A percentile compares a stretch with the other conserved stretches of the same genome.
phyloP scores from a whole-genome alignment of 495 filamentous ascomycete genomes.

The Hypoxylon trugodes region DNA sequence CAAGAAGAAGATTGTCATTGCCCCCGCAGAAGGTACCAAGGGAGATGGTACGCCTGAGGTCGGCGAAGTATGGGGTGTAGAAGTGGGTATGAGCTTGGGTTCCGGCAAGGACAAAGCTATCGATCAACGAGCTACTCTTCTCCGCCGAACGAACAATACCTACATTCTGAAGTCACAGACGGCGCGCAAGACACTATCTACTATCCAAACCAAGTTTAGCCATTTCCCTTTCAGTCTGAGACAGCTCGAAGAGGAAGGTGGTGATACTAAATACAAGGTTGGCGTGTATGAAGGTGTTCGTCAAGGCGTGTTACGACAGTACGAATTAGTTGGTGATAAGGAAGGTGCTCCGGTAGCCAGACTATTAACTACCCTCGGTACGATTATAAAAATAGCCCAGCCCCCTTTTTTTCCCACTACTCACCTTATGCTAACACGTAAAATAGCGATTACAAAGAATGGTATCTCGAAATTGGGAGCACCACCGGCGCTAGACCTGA shows the following conservation, averaged over 20 bases:
- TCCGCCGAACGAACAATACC: slow-evolving; percentile 89
- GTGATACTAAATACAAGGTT: slow-evolving; percentile 82
- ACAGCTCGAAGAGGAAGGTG: slow-evolving; percentile 90
- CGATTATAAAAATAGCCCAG: slow-evolving; percentile 44
- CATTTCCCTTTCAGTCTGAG: slow-evolving; percentile 97
- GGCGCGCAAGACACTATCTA: slow-evolving; percentile 87
- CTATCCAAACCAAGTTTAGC: slow-evolving; percentile 95
- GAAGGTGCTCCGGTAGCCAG: slow-evolving; percentile 83
- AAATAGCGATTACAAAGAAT: slow-evolving; percentile 94
- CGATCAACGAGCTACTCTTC: slow-evolving; percentile 85
- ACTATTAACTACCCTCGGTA: slow-evolving; percentile 90
- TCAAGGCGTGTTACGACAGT: slow-evolving; percentile 86
- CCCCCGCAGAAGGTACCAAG: slow-evolving; percentile 84
- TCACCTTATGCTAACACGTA: slow-evolving; percentile 27
- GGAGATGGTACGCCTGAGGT: slow-evolving; percentile 91
- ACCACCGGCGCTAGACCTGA: slow-evolving; percentile 74
- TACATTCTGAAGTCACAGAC: slow-evolving; percentile 91
- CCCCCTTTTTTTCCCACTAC: neutral
- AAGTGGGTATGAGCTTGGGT: slow-evolving; percentile 90
- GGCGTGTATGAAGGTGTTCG: slow-evolving; percentile 96
- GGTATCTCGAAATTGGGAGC: slow-evolving; percentile 84
- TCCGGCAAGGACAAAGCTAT: slow-evolving; percentile 93
- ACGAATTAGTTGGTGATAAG: slow-evolving; percentile 94
- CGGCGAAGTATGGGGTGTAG: slow-evolving; percentile 97
- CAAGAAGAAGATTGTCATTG: slow-evolving; percentile 96